A percentile compares a stretch with the other conserved stretches of the same genome.
Evolutionary conservation across 2,329 filamentous ascomycete genomes (phyloP).

Genomic region (Microsporum ferrugineum): DNA sequence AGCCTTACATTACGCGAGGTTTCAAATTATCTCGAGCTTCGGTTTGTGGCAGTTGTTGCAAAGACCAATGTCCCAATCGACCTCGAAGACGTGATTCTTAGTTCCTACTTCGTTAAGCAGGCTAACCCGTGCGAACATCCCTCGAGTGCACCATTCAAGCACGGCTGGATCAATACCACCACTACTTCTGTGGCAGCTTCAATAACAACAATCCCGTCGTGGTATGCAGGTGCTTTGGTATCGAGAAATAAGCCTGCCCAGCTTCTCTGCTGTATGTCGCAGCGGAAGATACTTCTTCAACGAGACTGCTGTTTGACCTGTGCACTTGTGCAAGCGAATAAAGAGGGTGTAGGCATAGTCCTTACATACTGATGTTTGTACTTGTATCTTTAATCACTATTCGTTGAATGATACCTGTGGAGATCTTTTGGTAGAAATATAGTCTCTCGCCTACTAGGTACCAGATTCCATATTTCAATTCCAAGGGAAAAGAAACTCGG

Average conservation of each 20-base stretch:
- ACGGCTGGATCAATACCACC: neutral
- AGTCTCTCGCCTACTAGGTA: no score
- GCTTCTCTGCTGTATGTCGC: neutral
- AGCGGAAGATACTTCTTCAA: neutral
- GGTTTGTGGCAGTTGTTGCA: neutral
- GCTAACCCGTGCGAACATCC: neutral
- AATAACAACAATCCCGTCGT: neutral
- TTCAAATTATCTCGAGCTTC: neutral
- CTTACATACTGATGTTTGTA: neutral
- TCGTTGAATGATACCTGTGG: no score
- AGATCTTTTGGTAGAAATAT: no score
- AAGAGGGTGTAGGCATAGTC: neutral
- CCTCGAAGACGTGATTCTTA: neutral
- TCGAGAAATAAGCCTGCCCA: neutral
- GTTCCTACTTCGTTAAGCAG: neutral
- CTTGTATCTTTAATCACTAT: neutral
- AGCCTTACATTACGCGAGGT: neutral
- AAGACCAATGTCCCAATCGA: neutral
- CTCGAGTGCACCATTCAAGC: neutral
- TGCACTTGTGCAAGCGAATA: neutral
- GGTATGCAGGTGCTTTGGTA: neutral
- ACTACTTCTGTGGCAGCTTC: neutral
- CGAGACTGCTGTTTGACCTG: neutral
- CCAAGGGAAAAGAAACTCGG: no score
- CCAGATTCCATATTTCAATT: no score